Conservation (phyloP, 352 stramenopile species). For the Pythium chondricola region DNA sequence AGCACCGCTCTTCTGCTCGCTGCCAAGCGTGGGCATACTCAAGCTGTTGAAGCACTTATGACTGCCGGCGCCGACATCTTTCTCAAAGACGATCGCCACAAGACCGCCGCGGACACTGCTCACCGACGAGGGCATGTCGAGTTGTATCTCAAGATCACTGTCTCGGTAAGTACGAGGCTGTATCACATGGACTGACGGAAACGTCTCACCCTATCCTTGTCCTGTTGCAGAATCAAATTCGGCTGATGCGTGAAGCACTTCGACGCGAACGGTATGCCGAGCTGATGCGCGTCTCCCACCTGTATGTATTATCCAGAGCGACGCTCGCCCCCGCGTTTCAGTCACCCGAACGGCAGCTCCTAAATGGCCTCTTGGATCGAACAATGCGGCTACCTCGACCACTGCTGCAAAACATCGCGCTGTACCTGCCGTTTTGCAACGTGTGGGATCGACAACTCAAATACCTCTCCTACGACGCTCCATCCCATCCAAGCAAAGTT, state of each 20-base stretch:
- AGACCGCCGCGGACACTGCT: conserved; percentile 78
- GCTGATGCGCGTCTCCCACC: conserved; percentile 66
- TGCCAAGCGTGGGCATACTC: conserved; percentile 74
- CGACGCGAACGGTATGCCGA: conserved; percentile 59
- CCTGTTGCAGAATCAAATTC: conserved; percentile 57
- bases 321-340: conserved; percentile 35
- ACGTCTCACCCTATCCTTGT: conserved; percentile 5
- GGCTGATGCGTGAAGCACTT: conserved; percentile 71
- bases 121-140: conserved; percentile 77
- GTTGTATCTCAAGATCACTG: conserved; percentile 81
- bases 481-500: conserved; percentile 65
- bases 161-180: conserved; percentile 29
- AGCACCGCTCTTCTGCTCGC: conserved; percentile 81
- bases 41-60: conserved; percentile 71
- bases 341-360: conserved; percentile 35
- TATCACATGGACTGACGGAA: neutral
- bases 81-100: conserved; percentile 82
- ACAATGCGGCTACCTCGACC: conserved; percentile 70
- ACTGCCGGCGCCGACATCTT: conserved; percentile 82
- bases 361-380: conserved; percentile 49
- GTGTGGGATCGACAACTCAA: conserved; percentile 78
- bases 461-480: conserved; percentile 73
- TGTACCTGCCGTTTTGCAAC: conserved; percentile 64
- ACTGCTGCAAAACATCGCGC: conserved; percentile 72
- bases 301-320: conserved; percentile 59